Evolutionary conservation across 768 basidiomycete genomes (phyloP).

Genomic region (Collybiopsis confluens): DNA sequence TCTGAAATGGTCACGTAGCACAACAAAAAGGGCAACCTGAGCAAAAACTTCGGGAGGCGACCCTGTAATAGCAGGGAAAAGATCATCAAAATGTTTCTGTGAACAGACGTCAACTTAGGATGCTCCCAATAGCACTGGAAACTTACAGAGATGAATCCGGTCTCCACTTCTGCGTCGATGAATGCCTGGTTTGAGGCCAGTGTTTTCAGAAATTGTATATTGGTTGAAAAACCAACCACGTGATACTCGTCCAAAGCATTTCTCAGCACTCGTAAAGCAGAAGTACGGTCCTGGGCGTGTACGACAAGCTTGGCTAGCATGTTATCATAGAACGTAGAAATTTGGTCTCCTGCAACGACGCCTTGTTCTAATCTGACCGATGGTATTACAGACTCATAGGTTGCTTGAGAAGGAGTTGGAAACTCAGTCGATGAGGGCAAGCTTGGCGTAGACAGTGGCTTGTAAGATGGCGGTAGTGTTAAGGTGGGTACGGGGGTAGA

Average conservation of each 20-base stretch:
- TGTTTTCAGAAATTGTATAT: conserved; percentile 80
- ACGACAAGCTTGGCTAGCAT: conserved; percentile 93
- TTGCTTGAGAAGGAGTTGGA: conserved; percentile 27
- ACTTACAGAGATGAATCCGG: conserved; percentile 83
- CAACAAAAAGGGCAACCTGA: conserved; percentile 75
- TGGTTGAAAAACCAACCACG: conserved; percentile 88
- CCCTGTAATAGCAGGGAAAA: conserved; percentile 66
- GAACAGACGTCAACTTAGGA: neutral
- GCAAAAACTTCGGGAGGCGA: conserved; percentile 66
- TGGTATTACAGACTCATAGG: conserved; percentile 39
- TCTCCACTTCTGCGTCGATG: conserved; percentile 77
- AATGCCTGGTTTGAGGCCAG: conserved; percentile 79
- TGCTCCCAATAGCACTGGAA: neutral
- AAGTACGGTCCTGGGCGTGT: conserved; percentile 77
- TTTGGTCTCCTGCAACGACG: conserved; percentile 73
- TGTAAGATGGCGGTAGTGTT: conserved; percentile 51
- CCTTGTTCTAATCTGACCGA: conserved; percentile 88
- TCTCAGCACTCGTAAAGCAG: conserved; percentile 76
- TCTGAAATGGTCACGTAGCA: conserved; percentile 53
- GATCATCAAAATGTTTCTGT: conserved; percentile 76
- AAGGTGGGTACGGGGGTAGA: conserved; percentile 76
- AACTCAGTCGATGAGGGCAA: conserved; percentile 14
- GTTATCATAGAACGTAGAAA: conserved; percentile 87
- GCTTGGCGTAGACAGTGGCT: conserved; percentile 19
- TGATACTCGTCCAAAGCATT: conserved; percentile 84